Base-by-base conservation (phyloP, 768 basidiomycete species). In the Boletus barrowsii region DNA sequence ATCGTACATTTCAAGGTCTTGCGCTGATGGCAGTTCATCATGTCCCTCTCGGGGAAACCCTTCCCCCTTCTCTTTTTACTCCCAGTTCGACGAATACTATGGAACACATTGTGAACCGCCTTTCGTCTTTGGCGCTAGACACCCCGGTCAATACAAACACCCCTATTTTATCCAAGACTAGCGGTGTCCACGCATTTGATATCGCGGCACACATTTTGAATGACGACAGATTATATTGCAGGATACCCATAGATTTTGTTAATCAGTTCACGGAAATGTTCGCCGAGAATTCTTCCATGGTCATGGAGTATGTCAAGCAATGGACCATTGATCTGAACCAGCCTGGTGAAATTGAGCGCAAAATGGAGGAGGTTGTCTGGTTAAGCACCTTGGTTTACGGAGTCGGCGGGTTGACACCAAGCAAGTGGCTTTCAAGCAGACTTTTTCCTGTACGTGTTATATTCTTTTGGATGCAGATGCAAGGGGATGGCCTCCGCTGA, bases 291-390 rank as follows among this genome's bases (percentile, higher is more conserved):
- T 26, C 30, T 0, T 33, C 46, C 1, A 15, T 20, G 0, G 13
- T 70, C 17, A 51, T 18, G 47, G 54, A 53, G n/a, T 29, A 70
- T 43, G 76, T 70, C 15, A 67, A 66, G 10, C 59, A 73, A 41
- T 84, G 83, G 83, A 73, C 66, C 4, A 42, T 77, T 20, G 69
- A 80, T 51, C 54, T 68, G 40, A 53, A 56, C 36, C 55, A 72
- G 49, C 59, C 74, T 37, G 59, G 70, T 32, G 72, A 76, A 57
- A 59, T 83, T 6, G 73, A 76, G n/a, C 66, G 72, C 17, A 88
- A 86, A 66, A 73, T 84, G 24, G 83, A 84, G 57, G 87, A 90
- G 59, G 58, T 90, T 5, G 62, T 72, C 6, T 90, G 85, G 82
- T 68, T 78, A 17, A 76, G 73, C 41, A 70, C 71, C 0, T 52